phyloP scores from a whole-genome alignment of 805 yeast genomes.

The Candida argentea region DNA sequence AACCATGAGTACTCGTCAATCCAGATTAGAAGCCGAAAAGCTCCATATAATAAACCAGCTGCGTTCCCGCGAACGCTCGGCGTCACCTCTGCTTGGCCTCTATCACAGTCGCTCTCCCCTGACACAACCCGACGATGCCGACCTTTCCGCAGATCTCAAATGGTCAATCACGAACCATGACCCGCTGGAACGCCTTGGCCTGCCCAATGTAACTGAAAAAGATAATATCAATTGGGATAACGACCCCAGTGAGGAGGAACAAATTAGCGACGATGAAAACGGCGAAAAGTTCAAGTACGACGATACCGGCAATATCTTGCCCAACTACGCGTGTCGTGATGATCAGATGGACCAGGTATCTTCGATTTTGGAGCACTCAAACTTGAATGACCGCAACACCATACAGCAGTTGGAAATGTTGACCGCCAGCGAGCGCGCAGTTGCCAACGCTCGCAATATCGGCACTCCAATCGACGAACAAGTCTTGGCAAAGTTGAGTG shows the following conservation, averaged over 20 bases:
- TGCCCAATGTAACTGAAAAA: background rate
- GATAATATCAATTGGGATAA: slow-evolving; percentile 11
- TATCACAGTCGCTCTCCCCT: slow-evolving; percentile 25
- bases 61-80: slow-evolving; percentile 28
- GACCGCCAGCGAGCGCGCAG: slow-evolving; percentile 48
- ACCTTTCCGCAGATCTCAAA: slow-evolving; percentile 33
- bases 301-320: slow-evolving; percentile 49
- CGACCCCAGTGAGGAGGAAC: slow-evolving; percentile 49
- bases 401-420: slow-evolving; percentile 45
- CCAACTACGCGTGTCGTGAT: slow-evolving; percentile 42
- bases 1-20: slow-evolving; percentile 24
- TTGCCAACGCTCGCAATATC: slow-evolving; percentile 43
- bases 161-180: slow-evolving; percentile 67
- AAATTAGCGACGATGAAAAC: slow-evolving; percentile 47
- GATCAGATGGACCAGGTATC: slow-evolving; percentile 31
- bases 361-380: slow-evolving; percentile 27
- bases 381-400: slow-evolving; percentile 34
- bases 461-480: slow-evolving; percentile 27
- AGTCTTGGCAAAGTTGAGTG: slow-evolving; percentile 20
- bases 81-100: slow-evolving; percentile 21
- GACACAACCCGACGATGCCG: slow-evolving; percentile 25
- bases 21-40: slow-evolving; percentile 32
- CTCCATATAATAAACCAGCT: slow-evolving; percentile 30
- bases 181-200: slow-evolving; percentile 50
- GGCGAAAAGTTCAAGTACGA: slow-evolving; percentile 49